Percentiles rank a stretch among this genome's conserved stretches.
phyloP scores from a whole-genome alignment of 208 protist species.

The Leishmania aethiopica region DNA sequence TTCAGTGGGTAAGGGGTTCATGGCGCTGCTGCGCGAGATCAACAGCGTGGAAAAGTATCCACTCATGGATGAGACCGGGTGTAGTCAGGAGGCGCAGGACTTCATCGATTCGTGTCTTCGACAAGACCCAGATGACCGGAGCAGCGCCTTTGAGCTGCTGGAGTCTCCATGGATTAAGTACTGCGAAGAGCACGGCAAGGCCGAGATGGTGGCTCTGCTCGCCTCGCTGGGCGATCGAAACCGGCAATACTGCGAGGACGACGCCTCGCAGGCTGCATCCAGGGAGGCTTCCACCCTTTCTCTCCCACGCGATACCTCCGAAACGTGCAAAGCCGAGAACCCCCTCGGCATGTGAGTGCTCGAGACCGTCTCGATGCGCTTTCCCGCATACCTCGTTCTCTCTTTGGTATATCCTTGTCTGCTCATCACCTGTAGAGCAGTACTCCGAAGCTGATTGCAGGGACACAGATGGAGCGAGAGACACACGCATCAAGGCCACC shows the following conservation, averaged over 20 bases:
- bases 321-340: not conserved
- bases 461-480: not conserved
- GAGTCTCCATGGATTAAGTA: slow-evolving; percentile 71
- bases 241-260: slow-evolving; percentile 39
- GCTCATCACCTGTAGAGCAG: not conserved
- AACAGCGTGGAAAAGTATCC: slow-evolving; percentile 63
- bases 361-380: not conserved
- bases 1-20: slow-evolving; percentile 71
- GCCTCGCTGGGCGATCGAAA: slow-evolving; percentile 46
- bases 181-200: slow-evolving; percentile 60
- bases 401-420: not conserved
- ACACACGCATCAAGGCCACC: not conserved
- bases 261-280: slow-evolving; percentile 17
- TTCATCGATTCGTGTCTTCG: slow-evolving; percentile 76
- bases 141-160: slow-evolving; percentile 65
- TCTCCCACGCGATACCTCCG: not conserved
- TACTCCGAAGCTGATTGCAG: not conserved
- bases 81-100: slow-evolving; percentile 66
- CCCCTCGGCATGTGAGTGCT: not conserved
- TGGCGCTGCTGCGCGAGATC: slow-evolving; percentile 76
- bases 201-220: slow-evolving; percentile 57
- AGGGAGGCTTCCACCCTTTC: slow-evolving; percentile 4
- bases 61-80: slow-evolving; percentile 39
- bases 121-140: slow-evolving; percentile 64
- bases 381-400: not conserved